Base-by-base conservation (phyloP, 108 stramenopile species). In the Conticribra weissflogii region DNA sequence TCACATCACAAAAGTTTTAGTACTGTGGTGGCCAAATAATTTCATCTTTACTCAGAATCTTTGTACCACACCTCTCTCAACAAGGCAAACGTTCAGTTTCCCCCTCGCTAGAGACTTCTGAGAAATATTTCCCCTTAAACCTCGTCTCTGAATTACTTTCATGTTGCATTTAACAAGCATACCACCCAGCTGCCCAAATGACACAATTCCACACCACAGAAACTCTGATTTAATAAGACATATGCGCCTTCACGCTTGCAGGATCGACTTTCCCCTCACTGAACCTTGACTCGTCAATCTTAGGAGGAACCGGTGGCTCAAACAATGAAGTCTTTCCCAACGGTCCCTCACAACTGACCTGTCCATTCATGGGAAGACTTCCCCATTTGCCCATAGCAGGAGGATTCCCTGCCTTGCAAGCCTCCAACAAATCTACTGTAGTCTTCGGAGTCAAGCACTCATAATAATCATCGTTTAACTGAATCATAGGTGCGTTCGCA, bases 401-500 rank as follows among this genome's bases (percentile, higher is more conserved):
- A 22, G 94, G 91, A 47, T 91, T 84, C 8, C 94, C 97, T 46
- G 78, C 79, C 86, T 96, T 97, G 85, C 98, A 98, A 9, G 93
- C 87, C 59, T 97, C 96, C 70, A 99, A 76, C 16, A 99, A 81
- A 46, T 96, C 96, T 61, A 95, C 82, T 49, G 87, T 97, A 18
- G 96, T 96, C 59, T 96, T 84, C 23, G 96, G 96, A 50, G 97
- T 98, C 81, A 99, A 87, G 81, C 97, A 98, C 71, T 99, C 98
- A 72, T 97, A 99, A 86, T 97, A 97, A 85, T 99, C 97, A 83
- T 98, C 97, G 68, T 97, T 97, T 61, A 99, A 81, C 85, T 99
- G 99, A 22, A 99, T 80, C 99, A 99, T 99, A 69, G 99, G 99
- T 16, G 99, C 99, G 84, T 99, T 99, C 45, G 98, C 98, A 80